A percentile compares a stretch with the other conserved stretches of the same genome.
Conservation (phyloP, 2,329 filamentous ascomycete species). For the Ophiocordyceps unilateralis region DNA sequence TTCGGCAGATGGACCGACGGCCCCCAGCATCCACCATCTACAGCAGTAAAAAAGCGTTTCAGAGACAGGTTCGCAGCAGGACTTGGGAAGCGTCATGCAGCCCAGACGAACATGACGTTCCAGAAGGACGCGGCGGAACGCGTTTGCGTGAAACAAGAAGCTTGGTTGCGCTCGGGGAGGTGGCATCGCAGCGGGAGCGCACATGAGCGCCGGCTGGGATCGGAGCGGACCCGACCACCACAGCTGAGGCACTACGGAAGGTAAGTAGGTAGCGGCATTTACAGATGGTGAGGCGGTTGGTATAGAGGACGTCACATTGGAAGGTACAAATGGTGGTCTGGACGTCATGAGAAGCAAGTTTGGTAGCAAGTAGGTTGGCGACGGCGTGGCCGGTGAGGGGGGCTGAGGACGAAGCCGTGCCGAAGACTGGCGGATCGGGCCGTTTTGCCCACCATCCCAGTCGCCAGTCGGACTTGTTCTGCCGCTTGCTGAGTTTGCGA, state of each 20-base stretch:
- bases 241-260: too few relatives aligned
- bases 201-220: conserved; percentile 1
- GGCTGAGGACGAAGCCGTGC: not conserved
- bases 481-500: not conserved
- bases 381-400: not conserved
- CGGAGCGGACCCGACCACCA: not conserved
- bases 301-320: too few relatives aligned
- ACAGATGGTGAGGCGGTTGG: not conserved
- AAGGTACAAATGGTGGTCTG: not conserved
- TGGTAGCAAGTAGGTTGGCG: not conserved
- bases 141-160: not conserved
- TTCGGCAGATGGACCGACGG: not conserved
- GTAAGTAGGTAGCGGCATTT: too few relatives aligned
- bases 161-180: not conserved
- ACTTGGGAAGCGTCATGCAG: too few relatives aligned
- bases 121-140: not conserved
- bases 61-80: not conserved
- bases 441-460: not conserved
- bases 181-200: conserved; percentile 3
- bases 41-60: too few relatives aligned
- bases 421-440: not conserved
- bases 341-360: not conserved
- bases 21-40: not conserved
- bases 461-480: not conserved
- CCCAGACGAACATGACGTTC: not conserved